Percentiles rank a stretch among this genome's conserved stretches.
Conservation (phyloP, 805 yeast genomes). For the Candida silvicultrix region DNA sequence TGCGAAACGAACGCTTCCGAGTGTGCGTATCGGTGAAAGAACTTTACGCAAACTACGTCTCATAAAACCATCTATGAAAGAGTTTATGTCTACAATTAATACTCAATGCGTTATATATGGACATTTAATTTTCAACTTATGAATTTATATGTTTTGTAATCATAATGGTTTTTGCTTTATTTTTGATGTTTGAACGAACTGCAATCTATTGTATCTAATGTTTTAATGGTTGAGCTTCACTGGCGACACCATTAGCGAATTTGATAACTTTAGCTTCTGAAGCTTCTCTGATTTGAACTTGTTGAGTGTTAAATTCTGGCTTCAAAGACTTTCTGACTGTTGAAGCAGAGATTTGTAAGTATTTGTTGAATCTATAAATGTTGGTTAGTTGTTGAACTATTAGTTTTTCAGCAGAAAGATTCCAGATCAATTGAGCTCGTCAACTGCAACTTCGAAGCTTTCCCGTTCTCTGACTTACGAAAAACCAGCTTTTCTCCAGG, state of each 20-base stretch:
- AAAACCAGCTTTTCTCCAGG: slow-evolving; percentile 64
- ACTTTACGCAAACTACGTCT: too few relatives aligned
- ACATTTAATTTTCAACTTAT: background rate
- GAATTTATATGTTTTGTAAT: background rate
- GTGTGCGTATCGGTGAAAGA: background rate
- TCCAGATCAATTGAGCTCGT: background rate
- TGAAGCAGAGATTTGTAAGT: slow-evolving; percentile 85
- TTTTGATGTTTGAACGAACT: slow-evolving; percentile 19
- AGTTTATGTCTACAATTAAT: too few relatives aligned
- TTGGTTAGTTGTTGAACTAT: slow-evolving; percentile 2
- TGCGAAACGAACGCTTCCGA: background rate
- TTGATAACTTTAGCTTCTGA: slow-evolving; percentile 70
- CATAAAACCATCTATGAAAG: too few relatives aligned
- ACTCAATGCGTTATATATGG: background rate
- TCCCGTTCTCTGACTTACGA: slow-evolving; percentile 32
- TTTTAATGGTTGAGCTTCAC: slow-evolving; percentile 33
- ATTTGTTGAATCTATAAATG: slow-evolving; percentile 62
- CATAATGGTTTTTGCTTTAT: slow-evolving; percentile 10
- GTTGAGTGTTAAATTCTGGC: slow-evolving; percentile 72
- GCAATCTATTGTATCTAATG: slow-evolving; percentile 7
- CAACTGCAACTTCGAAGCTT: too few relatives aligned
- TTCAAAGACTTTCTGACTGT: slow-evolving; percentile 84
- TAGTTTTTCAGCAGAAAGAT: background rate
- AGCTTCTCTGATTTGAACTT: slow-evolving; percentile 60
- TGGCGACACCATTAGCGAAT: slow-evolving; percentile 60